A percentile compares a stretch with the other conserved stretches of the same genome.
Evolutionary conservation across 2,329 filamentous ascomycete genomes (phyloP).

Genomic region (Sporothrix humicola): DNA sequence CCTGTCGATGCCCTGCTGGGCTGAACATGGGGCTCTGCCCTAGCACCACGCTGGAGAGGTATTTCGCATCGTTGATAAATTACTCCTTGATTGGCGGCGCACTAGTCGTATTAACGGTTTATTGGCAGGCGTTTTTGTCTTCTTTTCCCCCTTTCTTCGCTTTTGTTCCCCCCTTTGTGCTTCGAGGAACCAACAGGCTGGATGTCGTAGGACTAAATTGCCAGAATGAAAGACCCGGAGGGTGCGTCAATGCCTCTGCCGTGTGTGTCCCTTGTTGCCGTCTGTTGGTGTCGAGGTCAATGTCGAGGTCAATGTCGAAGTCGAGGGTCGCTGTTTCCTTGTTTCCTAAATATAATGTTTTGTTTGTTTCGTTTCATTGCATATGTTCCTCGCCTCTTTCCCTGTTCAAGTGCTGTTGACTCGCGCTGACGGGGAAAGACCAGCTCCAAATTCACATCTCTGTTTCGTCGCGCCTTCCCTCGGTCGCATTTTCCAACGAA

Average conservation of each 20-base stretch:
- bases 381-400: neutral
- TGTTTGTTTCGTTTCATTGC: slow-evolving; percentile 22
- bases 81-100: neutral
- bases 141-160: neutral
- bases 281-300: neutral
- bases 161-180: neutral
- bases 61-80: no score
- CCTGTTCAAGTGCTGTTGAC: neutral
- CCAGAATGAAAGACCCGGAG: slow-evolving; percentile 4
- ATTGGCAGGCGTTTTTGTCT: slow-evolving; percentile 2
- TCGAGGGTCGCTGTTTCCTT: slow-evolving; percentile 22
- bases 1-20: slow-evolving; percentile 6
- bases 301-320: no score
- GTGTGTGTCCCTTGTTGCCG: neutral
- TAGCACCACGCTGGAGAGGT: neutral
- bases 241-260: neutral
- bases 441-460: neutral
- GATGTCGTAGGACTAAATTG: neutral
- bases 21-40: slow-evolving; percentile 12
- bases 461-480: slow-evolving; percentile 11
- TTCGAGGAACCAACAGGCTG: neutral
- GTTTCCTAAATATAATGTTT: neutral
- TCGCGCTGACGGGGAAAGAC: neutral
- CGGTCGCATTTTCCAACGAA: slow-evolving; percentile 5
- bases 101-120: neutral